Conservation (phyloP, 73 alveolate species). For the Tetrahymena elliotti region DNA sequence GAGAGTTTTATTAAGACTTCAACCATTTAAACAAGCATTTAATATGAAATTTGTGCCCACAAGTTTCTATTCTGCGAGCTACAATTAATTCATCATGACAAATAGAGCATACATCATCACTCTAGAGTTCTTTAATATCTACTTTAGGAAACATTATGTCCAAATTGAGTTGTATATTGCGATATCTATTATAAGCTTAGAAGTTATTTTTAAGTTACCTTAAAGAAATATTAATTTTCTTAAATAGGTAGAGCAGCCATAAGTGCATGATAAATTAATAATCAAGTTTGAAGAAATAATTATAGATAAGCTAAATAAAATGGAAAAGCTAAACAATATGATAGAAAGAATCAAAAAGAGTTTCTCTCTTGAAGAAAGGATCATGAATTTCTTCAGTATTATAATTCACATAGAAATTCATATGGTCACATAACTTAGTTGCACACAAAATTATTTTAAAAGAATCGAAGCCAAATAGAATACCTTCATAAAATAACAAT, state of each 20-base stretch:
- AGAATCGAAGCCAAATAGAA: background rate
- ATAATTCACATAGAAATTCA: background rate
- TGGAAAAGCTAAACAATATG: background rate
- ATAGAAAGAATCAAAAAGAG: background rate
- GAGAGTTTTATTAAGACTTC: background rate
- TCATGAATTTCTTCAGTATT: background rate
- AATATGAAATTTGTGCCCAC: background rate
- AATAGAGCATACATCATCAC: background rate
- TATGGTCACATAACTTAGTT: background rate
- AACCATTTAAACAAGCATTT: background rate
- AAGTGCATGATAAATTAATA: background rate
- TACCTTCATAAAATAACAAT: background rate
- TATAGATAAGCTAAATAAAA: background rate
- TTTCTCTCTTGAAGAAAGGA: background rate
- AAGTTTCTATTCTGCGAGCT: background rate
- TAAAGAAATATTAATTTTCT: background rate
- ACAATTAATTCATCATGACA: background rate
- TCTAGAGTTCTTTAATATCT: background rate
- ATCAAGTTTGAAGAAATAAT: background rate
- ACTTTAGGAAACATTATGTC: background rate
- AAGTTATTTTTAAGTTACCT: background rate
- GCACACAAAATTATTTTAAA: background rate
- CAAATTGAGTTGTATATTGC: background rate
- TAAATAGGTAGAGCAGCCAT: background rate
- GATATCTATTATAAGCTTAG: background rate